phyloP scores from a whole-genome alignment of 1,284 basidiomycete genomes.

The Athelia sp. region DNA sequence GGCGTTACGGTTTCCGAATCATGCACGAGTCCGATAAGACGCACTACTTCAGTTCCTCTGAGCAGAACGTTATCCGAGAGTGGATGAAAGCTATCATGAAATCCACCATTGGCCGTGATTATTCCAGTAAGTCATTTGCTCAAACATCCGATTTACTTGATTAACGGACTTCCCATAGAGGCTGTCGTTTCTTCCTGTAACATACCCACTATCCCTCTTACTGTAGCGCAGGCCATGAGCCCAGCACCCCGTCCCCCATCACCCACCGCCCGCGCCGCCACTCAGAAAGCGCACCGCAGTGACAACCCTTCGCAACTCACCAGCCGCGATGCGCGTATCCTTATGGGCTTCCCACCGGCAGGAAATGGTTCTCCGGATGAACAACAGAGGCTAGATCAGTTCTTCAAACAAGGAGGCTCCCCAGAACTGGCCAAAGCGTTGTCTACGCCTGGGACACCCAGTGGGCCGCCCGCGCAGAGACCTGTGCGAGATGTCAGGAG shows the following conservation, averaged over 20 bases:
- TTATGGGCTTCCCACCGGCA: conserved; percentile 60
- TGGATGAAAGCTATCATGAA: conserved; percentile 99
- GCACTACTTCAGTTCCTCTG: conserved; percentile 90
- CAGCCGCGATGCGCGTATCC: conserved; percentile 75
- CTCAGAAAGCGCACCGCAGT: conserved; percentile 82
- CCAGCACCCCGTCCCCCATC: conserved; percentile 93
- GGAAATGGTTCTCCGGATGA: conserved; percentile 33
- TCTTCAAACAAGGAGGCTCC: conserved; percentile 44
- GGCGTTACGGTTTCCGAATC: conserved; percentile 93
- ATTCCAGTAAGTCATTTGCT: conserved; percentile 58
- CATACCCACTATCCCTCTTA: conserved; percentile 93
- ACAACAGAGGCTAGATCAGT: conserved; percentile 44
- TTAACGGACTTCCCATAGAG: conserved; percentile 38
- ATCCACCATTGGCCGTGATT: conserved; percentile 92
- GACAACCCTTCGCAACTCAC: conserved; percentile 91
- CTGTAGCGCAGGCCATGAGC: conserved; percentile 94
- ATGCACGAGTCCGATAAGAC: conserved; percentile 86
- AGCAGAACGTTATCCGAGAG: conserved; percentile 79
- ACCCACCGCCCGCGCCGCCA: conserved; percentile 82
- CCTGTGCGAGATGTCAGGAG: conserved; percentile 59
- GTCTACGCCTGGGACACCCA: conserved; percentile 13
- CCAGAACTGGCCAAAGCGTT: conserved; percentile 15
- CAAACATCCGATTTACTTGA: not conserved
- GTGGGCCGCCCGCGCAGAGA: conserved; percentile 18
- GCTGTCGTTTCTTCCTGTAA: conserved; percentile 97